Conservation (phyloP, 805 yeast genomes). For the Lipomyces yamadae region DNA sequence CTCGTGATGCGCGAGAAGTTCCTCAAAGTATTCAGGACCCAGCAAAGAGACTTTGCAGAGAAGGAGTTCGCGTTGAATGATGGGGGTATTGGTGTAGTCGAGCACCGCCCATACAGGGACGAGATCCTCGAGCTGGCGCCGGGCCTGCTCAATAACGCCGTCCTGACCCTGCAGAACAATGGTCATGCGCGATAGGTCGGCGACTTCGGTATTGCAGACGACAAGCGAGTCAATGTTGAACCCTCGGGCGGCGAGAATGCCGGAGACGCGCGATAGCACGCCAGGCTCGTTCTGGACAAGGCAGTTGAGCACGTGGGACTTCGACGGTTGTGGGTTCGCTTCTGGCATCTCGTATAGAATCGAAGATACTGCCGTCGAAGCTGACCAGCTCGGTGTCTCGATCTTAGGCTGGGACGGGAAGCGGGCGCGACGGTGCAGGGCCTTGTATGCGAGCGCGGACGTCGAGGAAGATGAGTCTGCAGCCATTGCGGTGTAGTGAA, state of each 20-base stretch:
- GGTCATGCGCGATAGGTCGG: constrained; percentile 95
- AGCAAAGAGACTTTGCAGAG: constrained; percentile 89
- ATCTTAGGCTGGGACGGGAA: constrained; percentile 92
- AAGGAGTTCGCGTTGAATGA: constrained; percentile 87
- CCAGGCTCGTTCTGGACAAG: constrained; percentile 99
- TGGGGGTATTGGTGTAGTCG: constrained; percentile 88
- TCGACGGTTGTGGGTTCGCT: constrained; percentile 59
- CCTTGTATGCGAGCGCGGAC: constrained; percentile 92
- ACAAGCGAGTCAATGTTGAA: constrained; percentile 97
- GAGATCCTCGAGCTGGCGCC: constrained; percentile 96
- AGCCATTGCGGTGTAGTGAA: constrained; percentile 1
- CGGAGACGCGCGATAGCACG: constrained; percentile 89
- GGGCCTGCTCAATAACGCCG: constrained; percentile 95
- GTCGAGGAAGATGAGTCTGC: constrained; percentile 56
- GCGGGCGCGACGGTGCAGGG: constrained; percentile 80
- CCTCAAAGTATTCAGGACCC: constrained; percentile 99
- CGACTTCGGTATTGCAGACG: constrained; percentile 94
- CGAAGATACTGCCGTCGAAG: constrained; percentile 95
- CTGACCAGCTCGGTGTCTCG: constrained; percentile 93
- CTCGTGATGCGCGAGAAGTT: constrained; percentile 82
- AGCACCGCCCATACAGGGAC: constrained; percentile 98
- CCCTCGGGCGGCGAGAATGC: constrained; percentile 96
- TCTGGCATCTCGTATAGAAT: constrained; percentile 91
- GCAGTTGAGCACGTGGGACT: constrained; percentile 92
- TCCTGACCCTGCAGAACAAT: constrained; percentile 93